Base-by-base conservation (phyloP, 1,284 basidiomycete genomes). In the Pseudozyma hubeiensis region DNA sequence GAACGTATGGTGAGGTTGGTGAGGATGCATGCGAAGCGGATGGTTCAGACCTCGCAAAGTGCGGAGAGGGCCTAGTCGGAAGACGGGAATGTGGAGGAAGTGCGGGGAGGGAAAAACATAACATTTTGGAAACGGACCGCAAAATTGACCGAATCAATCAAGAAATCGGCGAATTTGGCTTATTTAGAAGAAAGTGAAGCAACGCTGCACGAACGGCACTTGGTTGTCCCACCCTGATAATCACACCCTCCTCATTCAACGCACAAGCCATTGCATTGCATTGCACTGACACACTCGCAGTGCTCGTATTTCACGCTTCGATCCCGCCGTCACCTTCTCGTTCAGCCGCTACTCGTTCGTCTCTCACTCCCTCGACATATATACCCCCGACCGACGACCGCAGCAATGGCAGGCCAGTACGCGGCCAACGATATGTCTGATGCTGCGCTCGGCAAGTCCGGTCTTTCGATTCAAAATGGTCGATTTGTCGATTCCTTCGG, bases 401-500 rank as follows among this genome's bases (percentile, higher is more conserved):
- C 39, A 11, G 52, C 34, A 16, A 74, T 65, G 66, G n/a, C 43
- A n/a, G 46, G 19, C 31, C 31, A 55, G 14, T 48, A 60, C 48
- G 73, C 77, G 10, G 81, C 77, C 6, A 70, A 64, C 33, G 78
- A 80, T 40, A 61, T 81, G n/a, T 76, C 72, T 7, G 31, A 50
- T 7, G 55, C 39, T 11, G 75, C 77, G 0, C 56, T 81, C 2
- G 79, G 80, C 19, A 46, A 60, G 3, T 35, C 35, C n/a, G 63
- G 64, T 1, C 47, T 82, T 2, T 45, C 52, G 33, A 59, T 75
- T 7, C 29, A 52, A 2, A 63, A 74, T 5, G 56, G 73, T 13
- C 79, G 79, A 44, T 83, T 86, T 48, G 49, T 77, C 29, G 85
- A 86, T 53, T 51, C 53, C 10, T 54, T 69, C 59, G 79, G 79